Percentiles rank a stretch among this genome's conserved stretches.
These are phyloP conservation scores for Colletotrichum lini DNA, from an alignment of 2,329 filamentous ascomycete genomes.

Conservation along the genomic window DNA sequence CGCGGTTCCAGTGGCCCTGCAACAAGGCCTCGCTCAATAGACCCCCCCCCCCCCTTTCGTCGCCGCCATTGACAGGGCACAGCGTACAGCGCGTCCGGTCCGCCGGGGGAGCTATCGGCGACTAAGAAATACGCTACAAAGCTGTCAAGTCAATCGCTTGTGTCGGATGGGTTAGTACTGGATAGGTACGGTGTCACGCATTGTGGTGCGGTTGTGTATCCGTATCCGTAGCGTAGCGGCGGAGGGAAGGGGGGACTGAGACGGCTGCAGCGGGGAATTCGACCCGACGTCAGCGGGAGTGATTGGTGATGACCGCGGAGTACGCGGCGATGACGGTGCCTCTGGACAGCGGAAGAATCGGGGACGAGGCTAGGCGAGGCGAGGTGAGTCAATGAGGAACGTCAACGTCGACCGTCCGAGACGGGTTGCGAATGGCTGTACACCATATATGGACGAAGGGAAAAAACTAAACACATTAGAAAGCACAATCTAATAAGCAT, in stretches of 20 bases:
- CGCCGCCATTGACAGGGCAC: not conserved
- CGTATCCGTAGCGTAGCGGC: not conserved
- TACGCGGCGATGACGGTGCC: conserved; percentile 18
- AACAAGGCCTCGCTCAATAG: not conserved
- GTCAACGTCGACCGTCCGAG: conserved; percentile 9
- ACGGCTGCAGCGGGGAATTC: conserved; percentile 22
- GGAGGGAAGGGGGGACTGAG: conserved; percentile 7
- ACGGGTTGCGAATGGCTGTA: conserved; percentile 14
- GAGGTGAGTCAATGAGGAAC: conserved; percentile 22
- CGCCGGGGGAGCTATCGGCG: not conserved
- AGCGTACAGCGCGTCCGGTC: not conserved
- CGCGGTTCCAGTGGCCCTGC: not conserved
- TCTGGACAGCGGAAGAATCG: not conserved
- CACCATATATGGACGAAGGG: too few relatives aligned
- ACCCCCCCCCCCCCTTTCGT: not conserved
- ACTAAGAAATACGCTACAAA: conserved; percentile 3
- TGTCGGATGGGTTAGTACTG: conserved; percentile 9
- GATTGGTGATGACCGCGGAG: conserved; percentile 1
- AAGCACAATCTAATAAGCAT: too few relatives aligned
- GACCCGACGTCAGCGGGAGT: conserved; percentile 36
- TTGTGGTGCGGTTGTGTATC: not conserved
- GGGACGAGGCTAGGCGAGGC: not conserved
- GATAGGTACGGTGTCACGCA: not conserved
- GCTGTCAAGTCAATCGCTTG: not conserved
- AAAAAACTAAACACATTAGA: too few relatives aligned